A percentile compares a stretch with the other conserved stretches of the same genome.
These are phyloP conservation scores for Plantago coronopus DNA, from an alignment of 305 asterid genomes.

Conservation along the genomic window DNA sequence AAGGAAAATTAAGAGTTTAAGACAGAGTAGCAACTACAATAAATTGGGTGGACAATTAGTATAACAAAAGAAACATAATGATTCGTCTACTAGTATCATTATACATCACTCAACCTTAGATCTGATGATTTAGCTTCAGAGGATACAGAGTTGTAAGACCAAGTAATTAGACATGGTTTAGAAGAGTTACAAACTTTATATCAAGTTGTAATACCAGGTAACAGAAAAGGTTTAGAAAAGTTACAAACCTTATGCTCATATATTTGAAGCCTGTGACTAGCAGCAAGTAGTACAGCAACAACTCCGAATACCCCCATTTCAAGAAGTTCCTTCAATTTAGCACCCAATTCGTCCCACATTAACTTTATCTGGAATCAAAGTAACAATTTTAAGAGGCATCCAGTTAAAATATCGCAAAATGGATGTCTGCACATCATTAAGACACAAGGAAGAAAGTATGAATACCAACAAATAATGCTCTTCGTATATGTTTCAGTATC, in stretches of 20 bases:
- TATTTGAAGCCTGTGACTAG: slow-evolving; percentile 70
- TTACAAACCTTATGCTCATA: slow-evolving; percentile 58
- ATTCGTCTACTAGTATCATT: neutral
- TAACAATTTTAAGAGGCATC: slow-evolving; percentile 18
- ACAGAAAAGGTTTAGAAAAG: slow-evolving; percentile 14
- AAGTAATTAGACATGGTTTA: too few species aligned
- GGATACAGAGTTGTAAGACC: too few species aligned
- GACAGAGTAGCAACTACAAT: slow-evolving; percentile 5
- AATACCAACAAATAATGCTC: neutral
- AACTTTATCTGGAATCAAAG: slow-evolving; percentile 51
- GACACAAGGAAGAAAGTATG: neutral
- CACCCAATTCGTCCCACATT: slow-evolving; percentile 74
- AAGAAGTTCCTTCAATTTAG: slow-evolving; percentile 62
- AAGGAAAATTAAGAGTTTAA: slow-evolving; percentile 7
- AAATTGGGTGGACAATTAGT: neutral
- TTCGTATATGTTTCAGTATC: too few species aligned
- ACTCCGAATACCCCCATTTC: slow-evolving; percentile 89
- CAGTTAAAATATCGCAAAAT: slow-evolving; percentile 10
- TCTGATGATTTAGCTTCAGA: too few species aligned
- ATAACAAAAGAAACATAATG: neutral
- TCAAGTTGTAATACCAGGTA: neutral
- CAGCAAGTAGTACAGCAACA: slow-evolving; percentile 82
- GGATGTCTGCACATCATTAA: too few species aligned
- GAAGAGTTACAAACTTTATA: neutral
- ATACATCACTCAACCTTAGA: too few species aligned